Percentiles rank a stretch among this genome's conserved stretches.
Conservation (phyloP, 371 early-diverging fungal genomes). For the Apophysomyces variabilis region DNA sequence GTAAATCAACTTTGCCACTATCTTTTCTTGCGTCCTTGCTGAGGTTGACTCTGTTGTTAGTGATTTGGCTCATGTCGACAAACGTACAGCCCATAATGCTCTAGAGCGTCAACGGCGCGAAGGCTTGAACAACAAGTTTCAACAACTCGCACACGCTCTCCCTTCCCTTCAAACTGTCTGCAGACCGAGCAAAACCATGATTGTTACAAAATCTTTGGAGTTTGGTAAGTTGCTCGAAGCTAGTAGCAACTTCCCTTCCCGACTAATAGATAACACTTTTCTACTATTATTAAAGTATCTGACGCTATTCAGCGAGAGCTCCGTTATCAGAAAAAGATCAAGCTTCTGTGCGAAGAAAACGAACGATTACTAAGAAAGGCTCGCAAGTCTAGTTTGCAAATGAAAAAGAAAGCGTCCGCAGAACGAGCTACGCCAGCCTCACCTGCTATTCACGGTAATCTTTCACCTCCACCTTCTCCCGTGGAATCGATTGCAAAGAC, state of each 20-base stretch:
- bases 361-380: slow-evolving; percentile 1
- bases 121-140: slow-evolving; percentile 74
- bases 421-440: neutral
- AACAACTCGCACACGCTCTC: slow-evolving; percentile 75
- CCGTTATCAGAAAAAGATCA: neutral
- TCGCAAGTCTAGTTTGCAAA: neutral
- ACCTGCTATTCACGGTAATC: neutral
- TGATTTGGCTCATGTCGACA: slow-evolving; percentile 46
- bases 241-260: neutral
- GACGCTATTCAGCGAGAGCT: neutral
- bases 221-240: slow-evolving; percentile 37
- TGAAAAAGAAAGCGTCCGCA: neutral
- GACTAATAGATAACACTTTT: neutral
- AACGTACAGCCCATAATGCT: slow-evolving; percentile 79
- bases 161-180: slow-evolving; percentile 73
- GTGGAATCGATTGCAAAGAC: neutral
- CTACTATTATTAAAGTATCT: neutral
- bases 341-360: neutral
- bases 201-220: slow-evolving; percentile 75
- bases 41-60: slow-evolving; percentile 9
- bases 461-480: neutral
- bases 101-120: slow-evolving; percentile 82
- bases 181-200: slow-evolving; percentile 78
- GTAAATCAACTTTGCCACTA: neutral
- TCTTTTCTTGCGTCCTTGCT: neutral